Conservation (phyloP, 1,284 basidiomycete genomes). For the Marasmius fiardii region DNA sequence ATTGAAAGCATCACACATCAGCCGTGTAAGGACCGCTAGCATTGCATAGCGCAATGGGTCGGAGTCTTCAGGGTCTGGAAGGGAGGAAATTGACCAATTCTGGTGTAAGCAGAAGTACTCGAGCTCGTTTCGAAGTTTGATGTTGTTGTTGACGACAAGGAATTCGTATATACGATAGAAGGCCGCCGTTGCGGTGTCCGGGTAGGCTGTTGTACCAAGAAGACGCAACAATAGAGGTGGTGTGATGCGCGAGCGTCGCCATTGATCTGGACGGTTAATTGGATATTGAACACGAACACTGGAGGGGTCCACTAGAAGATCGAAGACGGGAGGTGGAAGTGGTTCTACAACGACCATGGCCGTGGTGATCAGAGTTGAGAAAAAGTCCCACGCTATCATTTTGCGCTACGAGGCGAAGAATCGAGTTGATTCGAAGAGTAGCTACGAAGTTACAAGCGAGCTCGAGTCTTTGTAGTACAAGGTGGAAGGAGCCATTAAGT, state of each 20-base stretch:
- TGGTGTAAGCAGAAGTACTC: constrained; percentile 24
- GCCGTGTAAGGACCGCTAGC: constrained; percentile 26
- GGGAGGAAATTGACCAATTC: constrained; percentile 22
- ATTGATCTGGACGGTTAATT: neutral
- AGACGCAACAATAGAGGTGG: neutral
- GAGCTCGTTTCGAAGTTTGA: constrained; percentile 23
- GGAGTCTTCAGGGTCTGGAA: constrained; percentile 23
- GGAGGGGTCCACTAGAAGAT: neutral
- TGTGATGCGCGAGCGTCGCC: neutral
- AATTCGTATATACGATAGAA: constrained; percentile 27
- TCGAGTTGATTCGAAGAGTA: too few species aligned
- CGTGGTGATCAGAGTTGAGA: too few species aligned
- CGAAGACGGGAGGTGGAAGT: constrained; percentile 1
- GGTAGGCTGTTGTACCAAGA: neutral
- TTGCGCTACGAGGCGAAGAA: too few species aligned
- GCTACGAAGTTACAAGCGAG: too few species aligned
- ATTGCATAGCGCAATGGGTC: constrained; percentile 26
- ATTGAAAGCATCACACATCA: constrained; percentile 31
- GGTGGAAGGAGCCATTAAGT: too few species aligned
- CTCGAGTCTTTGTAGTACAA: too few species aligned
- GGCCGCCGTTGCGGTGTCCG: constrained; percentile 12
- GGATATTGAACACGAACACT: constrained; percentile 1
- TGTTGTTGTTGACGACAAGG: constrained; percentile 19
- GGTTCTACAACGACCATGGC: neutral
- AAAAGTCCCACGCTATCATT: too few species aligned